phyloP scores from a whole-genome alignment of 192 early-diverging fungal genomes.

The Coemansia sp. region DNA sequence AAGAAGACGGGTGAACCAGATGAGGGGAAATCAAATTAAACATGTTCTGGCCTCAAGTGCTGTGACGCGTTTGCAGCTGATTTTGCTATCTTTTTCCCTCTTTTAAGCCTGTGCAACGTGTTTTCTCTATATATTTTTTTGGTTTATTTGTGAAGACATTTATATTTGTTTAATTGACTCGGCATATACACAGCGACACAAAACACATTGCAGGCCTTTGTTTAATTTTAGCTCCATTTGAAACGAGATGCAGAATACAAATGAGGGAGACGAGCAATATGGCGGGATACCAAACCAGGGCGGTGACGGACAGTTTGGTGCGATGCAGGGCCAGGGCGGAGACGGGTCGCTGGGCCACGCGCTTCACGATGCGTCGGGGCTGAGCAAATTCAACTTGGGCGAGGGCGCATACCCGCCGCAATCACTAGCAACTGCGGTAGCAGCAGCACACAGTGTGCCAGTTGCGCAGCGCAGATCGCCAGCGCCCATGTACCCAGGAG shows the following conservation, averaged over 20 bases:
- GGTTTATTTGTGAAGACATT: background rate
- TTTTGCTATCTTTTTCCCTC: background rate
- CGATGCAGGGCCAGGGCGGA: background rate
- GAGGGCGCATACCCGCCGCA: conserved; percentile 32
- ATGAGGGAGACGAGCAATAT: conserved; percentile 22
- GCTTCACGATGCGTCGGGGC: conserved; percentile 19
- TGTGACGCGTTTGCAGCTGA: conserved; percentile 4
- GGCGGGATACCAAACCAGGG: conserved; percentile 15
- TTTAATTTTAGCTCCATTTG: background rate
- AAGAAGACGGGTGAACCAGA: background rate
- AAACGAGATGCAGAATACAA: conserved; percentile 27
- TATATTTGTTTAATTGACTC: conserved; percentile 1
- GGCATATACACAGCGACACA: background rate
- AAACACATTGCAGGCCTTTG: background rate
- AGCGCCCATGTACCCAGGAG: conserved; percentile 50
- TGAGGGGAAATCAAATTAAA: conserved; percentile 6
- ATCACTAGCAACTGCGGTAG: conserved; percentile 35
- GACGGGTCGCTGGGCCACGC: conserved; percentile 16
- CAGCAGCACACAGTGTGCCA: conserved; percentile 21
- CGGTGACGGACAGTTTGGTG: background rate
- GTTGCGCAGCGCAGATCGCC: conserved; percentile 24
- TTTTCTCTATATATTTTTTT: background rate
- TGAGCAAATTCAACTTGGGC: conserved; percentile 34
- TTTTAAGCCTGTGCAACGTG: conserved; percentile 6
- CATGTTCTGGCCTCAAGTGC: background rate